These are phyloP conservation scores for Phaeotremella skinneri DNA, from an alignment of 768 basidiomycete species.

Conservation along the genomic window DNA sequence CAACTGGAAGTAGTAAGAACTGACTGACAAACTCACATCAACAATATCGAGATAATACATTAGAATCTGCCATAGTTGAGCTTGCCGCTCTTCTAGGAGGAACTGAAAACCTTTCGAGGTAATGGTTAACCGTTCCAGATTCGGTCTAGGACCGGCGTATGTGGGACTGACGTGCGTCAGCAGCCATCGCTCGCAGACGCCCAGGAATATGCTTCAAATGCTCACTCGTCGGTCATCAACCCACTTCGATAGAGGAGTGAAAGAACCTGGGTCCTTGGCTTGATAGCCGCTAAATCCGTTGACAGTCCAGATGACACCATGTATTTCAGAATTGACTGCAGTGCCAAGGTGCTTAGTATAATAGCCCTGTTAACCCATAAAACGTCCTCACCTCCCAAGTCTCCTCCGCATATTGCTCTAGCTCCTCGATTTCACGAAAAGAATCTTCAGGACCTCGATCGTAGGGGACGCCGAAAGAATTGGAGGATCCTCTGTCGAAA, in stretches of 20 bases:
- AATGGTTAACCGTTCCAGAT: conserved; percentile 56
- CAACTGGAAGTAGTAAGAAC: background rate
- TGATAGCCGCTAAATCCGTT: conserved; percentile 68
- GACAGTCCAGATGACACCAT: conserved; percentile 78
- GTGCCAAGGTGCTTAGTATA: background rate
- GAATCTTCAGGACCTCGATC: conserved; percentile 17
- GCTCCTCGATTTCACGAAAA: conserved; percentile 23
- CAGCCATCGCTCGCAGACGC: conserved; percentile 49
- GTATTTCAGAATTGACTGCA: conserved; percentile 89
- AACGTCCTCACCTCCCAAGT: conserved; percentile 46
- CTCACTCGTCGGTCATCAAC: conserved; percentile 76
- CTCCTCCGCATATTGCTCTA: conserved; percentile 42
- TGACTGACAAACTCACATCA: conserved; percentile 54
- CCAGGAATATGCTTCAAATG: conserved; percentile 6
- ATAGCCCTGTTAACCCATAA: too few relatives aligned
- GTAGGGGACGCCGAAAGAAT: conserved; percentile 48
- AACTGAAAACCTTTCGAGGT: conserved; percentile 96
- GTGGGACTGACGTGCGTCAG: conserved; percentile 57
- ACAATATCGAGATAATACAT: conserved; percentile 83
- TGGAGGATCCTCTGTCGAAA: conserved; percentile 38
- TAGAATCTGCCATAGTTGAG: conserved; percentile 90
- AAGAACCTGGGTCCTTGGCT: conserved; percentile 78
- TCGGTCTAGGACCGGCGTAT: conserved; percentile 18
- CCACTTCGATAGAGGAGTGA: conserved; percentile 78
- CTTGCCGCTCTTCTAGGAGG: conserved; percentile 86